These are phyloP conservation scores for Colletotrichum phormii DNA, from an alignment of 2,329 filamentous ascomycete genomes.

Conservation along the genomic window DNA sequence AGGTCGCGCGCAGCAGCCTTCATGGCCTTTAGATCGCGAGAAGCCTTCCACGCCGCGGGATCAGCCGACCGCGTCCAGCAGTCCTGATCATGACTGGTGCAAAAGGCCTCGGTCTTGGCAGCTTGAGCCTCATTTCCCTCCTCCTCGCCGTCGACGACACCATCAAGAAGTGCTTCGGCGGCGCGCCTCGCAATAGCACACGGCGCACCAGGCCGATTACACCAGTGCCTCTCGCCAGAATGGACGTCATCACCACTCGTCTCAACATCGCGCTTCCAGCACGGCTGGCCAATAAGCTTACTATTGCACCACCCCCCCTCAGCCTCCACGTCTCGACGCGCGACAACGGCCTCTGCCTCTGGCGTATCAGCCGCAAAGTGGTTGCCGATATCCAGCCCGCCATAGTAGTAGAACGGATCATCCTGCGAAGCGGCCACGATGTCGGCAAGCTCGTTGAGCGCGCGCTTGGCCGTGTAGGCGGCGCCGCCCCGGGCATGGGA, in stretches of 20 bases:
- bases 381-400: conserved; percentile 44
- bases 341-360: too few species aligned
- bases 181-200: conserved; percentile 34
- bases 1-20: too few species aligned
- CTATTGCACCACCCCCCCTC: not conserved
- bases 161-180: conserved; percentile 41
- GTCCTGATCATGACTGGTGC: not conserved
- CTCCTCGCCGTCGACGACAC: not conserved
- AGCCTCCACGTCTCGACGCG: not conserved
- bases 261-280: too few species aligned
- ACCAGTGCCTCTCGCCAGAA: not conserved
- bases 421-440: conserved; percentile 46
- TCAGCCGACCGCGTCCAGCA: too few species aligned
- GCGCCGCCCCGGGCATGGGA: conserved; percentile 44
- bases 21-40: too few species aligned
- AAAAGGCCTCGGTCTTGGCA: not conserved
- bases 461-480: conserved; percentile 52
- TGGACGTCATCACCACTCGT: not conserved
- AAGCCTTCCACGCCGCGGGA: too few species aligned
- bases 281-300: too few species aligned
- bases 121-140: not conserved
- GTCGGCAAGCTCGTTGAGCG: conserved; percentile 52
- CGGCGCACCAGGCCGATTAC: too few species aligned
- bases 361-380: conserved; percentile 39
- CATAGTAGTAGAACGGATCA: conserved; percentile 48